Conservation (phyloP, 306 rosid genomes). For the Begonia loranthoides region DNA sequence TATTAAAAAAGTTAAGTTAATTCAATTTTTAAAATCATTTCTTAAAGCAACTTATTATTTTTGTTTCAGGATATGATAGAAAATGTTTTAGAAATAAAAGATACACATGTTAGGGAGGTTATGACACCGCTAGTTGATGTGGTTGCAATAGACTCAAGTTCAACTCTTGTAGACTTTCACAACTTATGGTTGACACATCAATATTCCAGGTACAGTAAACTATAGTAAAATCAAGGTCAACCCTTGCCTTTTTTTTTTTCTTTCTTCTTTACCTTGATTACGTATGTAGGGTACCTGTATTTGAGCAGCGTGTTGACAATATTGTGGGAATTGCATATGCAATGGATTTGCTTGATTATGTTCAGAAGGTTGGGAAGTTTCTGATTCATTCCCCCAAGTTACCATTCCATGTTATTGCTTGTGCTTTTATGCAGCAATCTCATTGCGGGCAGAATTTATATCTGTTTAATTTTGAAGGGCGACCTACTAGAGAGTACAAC, state of each 20-base stretch:
- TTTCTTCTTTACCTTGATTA: constrained; percentile 5
- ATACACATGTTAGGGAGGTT: constrained; percentile 93
- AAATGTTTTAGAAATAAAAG: constrained; percentile 95
- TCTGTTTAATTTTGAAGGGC: constrained; percentile 83
- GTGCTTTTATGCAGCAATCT: constrained; percentile 30
- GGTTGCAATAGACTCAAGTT: constrained; percentile 87
- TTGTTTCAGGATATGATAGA: constrained; percentile 88
- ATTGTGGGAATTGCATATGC: constrained; percentile 98
- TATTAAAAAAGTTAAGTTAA: no score
- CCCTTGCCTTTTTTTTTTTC: not conserved
- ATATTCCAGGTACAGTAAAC: constrained; percentile 64
- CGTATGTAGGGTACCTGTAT: constrained; percentile 81
- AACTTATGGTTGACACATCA: constrained; percentile 93
- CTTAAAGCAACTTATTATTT: not conserved
- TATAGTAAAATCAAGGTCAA: not conserved
- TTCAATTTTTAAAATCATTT: no score
- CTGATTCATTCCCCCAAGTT: constrained; percentile 9
- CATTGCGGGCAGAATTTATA: constrained; percentile 45
- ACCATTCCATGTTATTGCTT: constrained; percentile 27
- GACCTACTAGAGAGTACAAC: constrained; percentile 73
- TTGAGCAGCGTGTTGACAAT: constrained; percentile 97
- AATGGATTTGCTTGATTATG: constrained; percentile 89
- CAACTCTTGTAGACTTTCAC: constrained; percentile 78
- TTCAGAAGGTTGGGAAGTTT: constrained; percentile 53
- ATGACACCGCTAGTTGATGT: constrained; percentile 99